Evolutionary conservation across 257 asterid species (phyloP).

Genomic region (Fraxinus cuspidata): DNA sequence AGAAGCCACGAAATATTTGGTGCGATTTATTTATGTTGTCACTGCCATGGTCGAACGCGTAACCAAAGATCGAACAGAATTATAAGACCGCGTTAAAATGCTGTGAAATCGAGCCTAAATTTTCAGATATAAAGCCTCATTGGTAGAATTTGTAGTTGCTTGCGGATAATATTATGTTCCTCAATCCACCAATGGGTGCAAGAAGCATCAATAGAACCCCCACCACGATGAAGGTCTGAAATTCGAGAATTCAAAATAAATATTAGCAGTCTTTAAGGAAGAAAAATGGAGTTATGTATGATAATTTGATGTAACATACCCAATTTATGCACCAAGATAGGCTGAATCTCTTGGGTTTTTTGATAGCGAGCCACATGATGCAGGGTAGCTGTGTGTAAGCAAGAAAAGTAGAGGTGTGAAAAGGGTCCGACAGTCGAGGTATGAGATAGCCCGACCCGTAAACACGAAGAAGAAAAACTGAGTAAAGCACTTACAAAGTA

Average conservation of each 20-base stretch:
- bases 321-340: constrained; percentile 54
- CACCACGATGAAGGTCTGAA: constrained; percentile 47
- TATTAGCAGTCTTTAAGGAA: background rate
- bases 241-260: constrained; percentile 8
- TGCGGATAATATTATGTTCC: constrained; percentile 62
- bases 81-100: background rate
- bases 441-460: background rate
- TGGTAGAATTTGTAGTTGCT: constrained; percentile 56
- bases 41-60: background rate
- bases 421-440: background rate
- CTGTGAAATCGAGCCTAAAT: background rate
- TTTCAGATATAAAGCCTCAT: constrained; percentile 14
- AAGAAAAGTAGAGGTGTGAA: background rate
- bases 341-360: constrained; percentile 41
- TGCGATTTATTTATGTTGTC: background rate
- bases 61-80: background rate
- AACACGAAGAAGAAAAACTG: background rate
- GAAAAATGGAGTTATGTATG: background rate
- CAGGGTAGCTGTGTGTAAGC: constrained; percentile 50
- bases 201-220: constrained; percentile 50
- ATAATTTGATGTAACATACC: constrained; percentile 31
- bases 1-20: background rate
- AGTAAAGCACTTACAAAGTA: constrained; percentile 50
- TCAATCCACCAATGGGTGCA: constrained; percentile 70
- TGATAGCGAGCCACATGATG: constrained; percentile 54